phyloP scores from a whole-genome alignment of 2,329 filamentous ascomycete genomes.

The Hypoxylon sp. region DNA sequence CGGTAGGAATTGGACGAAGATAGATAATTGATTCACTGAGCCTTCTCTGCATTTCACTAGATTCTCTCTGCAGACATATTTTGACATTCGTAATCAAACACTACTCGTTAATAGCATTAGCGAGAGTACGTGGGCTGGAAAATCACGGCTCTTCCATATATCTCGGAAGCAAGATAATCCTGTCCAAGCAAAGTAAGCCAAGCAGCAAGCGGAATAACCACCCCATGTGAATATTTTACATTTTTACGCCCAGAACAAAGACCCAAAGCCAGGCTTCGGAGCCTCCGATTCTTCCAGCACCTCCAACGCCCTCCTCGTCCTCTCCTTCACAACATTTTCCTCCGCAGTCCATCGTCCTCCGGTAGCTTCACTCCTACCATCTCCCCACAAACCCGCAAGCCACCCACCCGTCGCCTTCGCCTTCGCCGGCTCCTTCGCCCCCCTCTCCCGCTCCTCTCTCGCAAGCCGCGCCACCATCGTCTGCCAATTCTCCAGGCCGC shows the following conservation, averaged over 20 bases:
- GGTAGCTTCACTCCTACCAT: constrained; percentile 53
- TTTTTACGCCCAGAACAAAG: constrained; percentile 60
- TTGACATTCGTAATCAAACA: constrained; percentile 1
- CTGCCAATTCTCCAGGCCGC: constrained; percentile 85
- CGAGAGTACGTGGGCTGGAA: constrained; percentile 14
- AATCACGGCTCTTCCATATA: constrained; percentile 1
- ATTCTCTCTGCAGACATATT: not conserved
- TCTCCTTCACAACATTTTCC: constrained; percentile 67
- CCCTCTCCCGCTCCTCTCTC: constrained; percentile 62
- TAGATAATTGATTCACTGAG: constrained; percentile 4
- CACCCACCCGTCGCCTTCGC: constrained; percentile 39
- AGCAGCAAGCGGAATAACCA: not conserved
- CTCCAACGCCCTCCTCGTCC: constrained; percentile 66
- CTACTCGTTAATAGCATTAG: constrained; percentile 16
- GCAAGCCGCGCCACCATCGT: constrained; percentile 81
- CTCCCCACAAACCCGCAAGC: constrained; percentile 61
- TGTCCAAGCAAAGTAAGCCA: not conserved
- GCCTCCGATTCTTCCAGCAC: constrained; percentile 65
- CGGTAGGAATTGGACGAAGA: not conserved
- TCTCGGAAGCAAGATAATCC: not conserved
- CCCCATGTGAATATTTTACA: not conserved
- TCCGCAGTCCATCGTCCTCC: constrained; percentile 69
- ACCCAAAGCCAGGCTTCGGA: constrained; percentile 55
- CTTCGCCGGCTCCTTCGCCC: constrained; percentile 49
- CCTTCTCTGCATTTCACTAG: not conserved